phyloP scores from a whole-genome alignment of 352 stramenopile genomes.

The Pythium graminicola region DNA sequence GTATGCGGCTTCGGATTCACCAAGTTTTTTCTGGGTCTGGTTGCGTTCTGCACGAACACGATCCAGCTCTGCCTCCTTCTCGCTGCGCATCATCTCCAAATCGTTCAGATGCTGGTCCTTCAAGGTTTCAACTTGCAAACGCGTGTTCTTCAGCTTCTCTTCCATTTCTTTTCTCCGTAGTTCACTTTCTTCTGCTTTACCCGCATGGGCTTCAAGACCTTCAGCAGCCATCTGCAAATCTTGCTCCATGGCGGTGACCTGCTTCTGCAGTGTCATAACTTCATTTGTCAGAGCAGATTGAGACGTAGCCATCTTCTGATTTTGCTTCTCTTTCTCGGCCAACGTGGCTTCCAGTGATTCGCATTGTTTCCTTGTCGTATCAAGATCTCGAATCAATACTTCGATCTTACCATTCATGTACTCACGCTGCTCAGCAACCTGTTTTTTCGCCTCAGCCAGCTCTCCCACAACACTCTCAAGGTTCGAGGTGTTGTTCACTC shows the following conservation, averaged over 20 bases:
- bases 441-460: conserved; percentile 22
- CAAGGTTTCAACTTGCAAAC: conserved; percentile 41
- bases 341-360: conserved; percentile 36
- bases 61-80: conserved; percentile 54
- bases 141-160: conserved; percentile 41
- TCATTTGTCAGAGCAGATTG: conserved; percentile 55
- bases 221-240: conserved; percentile 66
- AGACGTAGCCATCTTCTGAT: conserved; percentile 54
- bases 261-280: conserved; percentile 53
- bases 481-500: conserved; percentile 33
- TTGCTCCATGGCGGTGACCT: conserved; percentile 48
- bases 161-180: conserved; percentile 42
- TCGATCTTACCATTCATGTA: conserved; percentile 71
- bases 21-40: conserved; percentile 18
- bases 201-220: conserved; percentile 57
- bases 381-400: conserved; percentile 50
- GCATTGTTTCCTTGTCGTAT: conserved; percentile 34
- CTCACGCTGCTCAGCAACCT: conserved; percentile 46
- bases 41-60: conserved; percentile 36
- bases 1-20: conserved; percentile 26
- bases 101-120: conserved; percentile 54
- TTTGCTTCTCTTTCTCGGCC: conserved; percentile 59
- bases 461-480: conserved; percentile 31
- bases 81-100: conserved; percentile 51
- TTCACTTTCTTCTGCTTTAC: conserved; percentile 49